Percentiles rank a stretch among this genome's conserved stretches.
Conservation (phyloP, 2,329 filamentous ascomycete species). For the Cladosporium sp. region DNA sequence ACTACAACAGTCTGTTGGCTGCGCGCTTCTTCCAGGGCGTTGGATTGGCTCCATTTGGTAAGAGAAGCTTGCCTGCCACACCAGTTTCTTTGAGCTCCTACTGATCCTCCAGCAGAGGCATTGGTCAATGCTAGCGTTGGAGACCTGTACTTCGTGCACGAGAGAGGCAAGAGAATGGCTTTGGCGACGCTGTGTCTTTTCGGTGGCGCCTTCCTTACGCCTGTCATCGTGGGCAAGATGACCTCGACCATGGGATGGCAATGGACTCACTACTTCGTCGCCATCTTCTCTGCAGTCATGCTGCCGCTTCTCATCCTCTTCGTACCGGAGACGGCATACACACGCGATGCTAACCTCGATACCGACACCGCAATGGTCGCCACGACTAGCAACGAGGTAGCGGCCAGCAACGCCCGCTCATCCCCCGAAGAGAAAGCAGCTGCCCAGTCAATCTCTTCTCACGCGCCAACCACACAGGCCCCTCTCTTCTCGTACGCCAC, state of each 20-base stretch:
- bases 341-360: slow-evolving; percentile 62
- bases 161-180: slow-evolving; percentile 80
- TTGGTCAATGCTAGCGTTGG: slow-evolving; percentile 85
- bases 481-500: slow-evolving; percentile 21
- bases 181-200: slow-evolving; percentile 68
- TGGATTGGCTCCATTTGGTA: slow-evolving; percentile 70
- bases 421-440: background rate
- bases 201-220: slow-evolving; percentile 71
- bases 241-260: slow-evolving; percentile 71
- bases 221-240: slow-evolving; percentile 86
- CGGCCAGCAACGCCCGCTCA: background rate
- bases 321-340: slow-evolving; percentile 80
- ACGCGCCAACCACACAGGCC: background rate
- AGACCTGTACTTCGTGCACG: slow-evolving; percentile 86
- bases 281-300: slow-evolving; percentile 72
- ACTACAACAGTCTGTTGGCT: slow-evolving; percentile 69
- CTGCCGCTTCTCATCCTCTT: slow-evolving; percentile 71
- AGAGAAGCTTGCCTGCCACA: background rate
- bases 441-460: background rate
- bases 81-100: background rate
- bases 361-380: slow-evolving; percentile 54
- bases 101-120: slow-evolving; percentile 52
- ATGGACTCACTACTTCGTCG: slow-evolving; percentile 85
- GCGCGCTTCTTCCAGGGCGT: slow-evolving; percentile 83
- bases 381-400: background rate